A percentile compares a stretch with the other conserved stretches of the same genome.
These are phyloP conservation scores for Sporothrix mexicana DNA, from an alignment of 2,329 filamentous ascomycete species.

Conservation along the genomic window DNA sequence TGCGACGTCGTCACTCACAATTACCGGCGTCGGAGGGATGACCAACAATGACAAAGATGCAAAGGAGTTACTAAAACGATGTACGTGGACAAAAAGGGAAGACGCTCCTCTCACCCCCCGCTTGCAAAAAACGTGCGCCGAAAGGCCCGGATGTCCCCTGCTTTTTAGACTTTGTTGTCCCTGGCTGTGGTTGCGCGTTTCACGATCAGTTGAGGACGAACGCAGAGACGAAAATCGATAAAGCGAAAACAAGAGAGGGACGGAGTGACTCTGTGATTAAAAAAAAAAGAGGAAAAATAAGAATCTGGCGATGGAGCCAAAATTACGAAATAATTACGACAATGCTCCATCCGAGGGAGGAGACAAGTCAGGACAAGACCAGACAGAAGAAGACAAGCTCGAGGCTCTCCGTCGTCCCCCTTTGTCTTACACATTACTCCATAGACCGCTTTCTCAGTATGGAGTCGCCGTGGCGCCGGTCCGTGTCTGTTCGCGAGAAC, in stretches of 20 bases:
- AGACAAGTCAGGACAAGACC: too few species aligned
- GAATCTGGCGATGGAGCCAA: not conserved
- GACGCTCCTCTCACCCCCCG: not conserved
- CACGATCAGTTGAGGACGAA: too few species aligned
- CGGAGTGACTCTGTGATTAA: too few species aligned
- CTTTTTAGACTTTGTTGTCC: not conserved
- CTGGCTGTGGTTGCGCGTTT: not conserved
- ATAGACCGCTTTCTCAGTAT: not conserved
- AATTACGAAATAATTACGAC: conserved; percentile 4
- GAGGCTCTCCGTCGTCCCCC: too few species aligned
- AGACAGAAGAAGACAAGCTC: too few species aligned
- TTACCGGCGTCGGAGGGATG: conserved; percentile 21
- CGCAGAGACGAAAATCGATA: too few species aligned
- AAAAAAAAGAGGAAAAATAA: not conserved
- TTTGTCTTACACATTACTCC: too few species aligned
- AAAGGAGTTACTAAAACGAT: not conserved
- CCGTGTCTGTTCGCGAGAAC: conserved; percentile 1
- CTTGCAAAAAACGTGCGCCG: not conserved
- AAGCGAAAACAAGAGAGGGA: too few species aligned
- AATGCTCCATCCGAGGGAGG: not conserved
- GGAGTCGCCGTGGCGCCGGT: not conserved
- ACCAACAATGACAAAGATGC: conserved; percentile 28
- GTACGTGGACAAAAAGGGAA: conserved; percentile 1
- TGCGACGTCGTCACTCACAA: conserved; percentile 16
- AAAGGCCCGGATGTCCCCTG: not conserved